Evolutionary conservation across 2,329 filamentous ascomycete genomes (phyloP), one percentile per base, ranked within the genome.

Genomic region (Xylariaceae sp.): DNA sequence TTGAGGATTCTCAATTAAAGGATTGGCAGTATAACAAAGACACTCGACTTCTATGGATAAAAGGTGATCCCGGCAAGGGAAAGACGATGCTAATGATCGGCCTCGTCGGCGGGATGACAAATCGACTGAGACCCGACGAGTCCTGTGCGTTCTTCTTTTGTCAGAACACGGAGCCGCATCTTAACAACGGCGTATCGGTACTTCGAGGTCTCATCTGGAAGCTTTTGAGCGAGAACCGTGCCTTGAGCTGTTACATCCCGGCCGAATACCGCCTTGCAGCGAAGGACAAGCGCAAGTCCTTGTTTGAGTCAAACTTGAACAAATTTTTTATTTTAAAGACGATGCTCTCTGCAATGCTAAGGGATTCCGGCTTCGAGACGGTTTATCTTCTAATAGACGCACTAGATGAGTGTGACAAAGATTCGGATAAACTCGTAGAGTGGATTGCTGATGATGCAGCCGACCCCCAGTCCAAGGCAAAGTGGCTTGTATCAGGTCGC

Each of bases 341-440:
- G 9, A 72, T 79, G 11, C 70, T 81, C 4, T 50, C 13, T 1
- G 60, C 66, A 21, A 76, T 81, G 10, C 52, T 81, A 1, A 23
- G 67, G 35, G 73, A 78, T 47, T 56, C 63, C 0, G 58, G 26
- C 8, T 48, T 75, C 9, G 26, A 58, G 5, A 61, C 3, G 0
- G 68, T 66, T 0, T 73, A 72, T 54, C 37, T 81, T 3, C 53
- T 81, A 2, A 65, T 81, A 24, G 75, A 81, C 60, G 76, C 73
- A 2, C 72, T 81, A 0, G 76, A 82, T 52, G 76, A 81, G 58
- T 81, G 77, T 18, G n/a, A n/a, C n/a, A 13, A 35, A 9, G 27
- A 41, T 35, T n/a, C n/a, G n/a, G 41, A n/a, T 16, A 26, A 9
- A 13, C 37, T 51, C 5, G 59, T 72, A 26, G 78, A 74, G 55